Conservation (phyloP, 2,329 filamentous ascomycete species). For the Neonectria faginata region DNA sequence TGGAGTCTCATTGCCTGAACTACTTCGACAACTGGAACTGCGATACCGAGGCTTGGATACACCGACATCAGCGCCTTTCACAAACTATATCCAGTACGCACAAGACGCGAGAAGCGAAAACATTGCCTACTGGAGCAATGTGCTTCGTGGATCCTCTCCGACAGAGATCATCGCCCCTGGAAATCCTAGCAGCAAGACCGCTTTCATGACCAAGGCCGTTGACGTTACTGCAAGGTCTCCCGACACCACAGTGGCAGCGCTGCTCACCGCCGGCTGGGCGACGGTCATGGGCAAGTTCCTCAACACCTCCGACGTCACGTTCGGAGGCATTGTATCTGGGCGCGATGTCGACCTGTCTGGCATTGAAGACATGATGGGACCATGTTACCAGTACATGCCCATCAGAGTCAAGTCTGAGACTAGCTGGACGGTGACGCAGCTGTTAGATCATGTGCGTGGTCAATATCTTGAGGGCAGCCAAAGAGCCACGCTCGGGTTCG, state of each 20-base stretch:
- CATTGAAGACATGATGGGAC: slow-evolving; percentile 44
- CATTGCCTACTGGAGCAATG: slow-evolving; percentile 37
- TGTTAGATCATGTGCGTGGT: slow-evolving; percentile 39
- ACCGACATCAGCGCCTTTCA: slow-evolving; percentile 36
- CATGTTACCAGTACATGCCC: slow-evolving; percentile 48
- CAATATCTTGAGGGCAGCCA: slow-evolving; percentile 43
- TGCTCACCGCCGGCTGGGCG: slow-evolving; percentile 47
- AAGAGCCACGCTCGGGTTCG: slow-evolving; percentile 41
- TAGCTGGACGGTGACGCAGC: slow-evolving; percentile 37
- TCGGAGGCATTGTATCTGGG: slow-evolving; percentile 46
- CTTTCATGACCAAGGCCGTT: slow-evolving; percentile 44
- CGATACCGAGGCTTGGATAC: slow-evolving; percentile 50
- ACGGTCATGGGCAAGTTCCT: slow-evolving; percentile 40
- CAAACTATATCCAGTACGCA: slow-evolving; percentile 33
- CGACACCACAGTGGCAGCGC: slow-evolving; percentile 43
- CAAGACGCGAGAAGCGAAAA: slow-evolving; percentile 20
- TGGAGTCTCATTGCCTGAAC: slow-evolving; percentile 58
- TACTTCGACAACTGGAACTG: slow-evolving; percentile 55
- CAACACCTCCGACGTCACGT: slow-evolving; percentile 39
- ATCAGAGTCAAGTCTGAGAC: slow-evolving; percentile 43
- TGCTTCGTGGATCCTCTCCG: slow-evolving; percentile 34
- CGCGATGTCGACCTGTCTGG: slow-evolving; percentile 39
- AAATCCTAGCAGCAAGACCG: slow-evolving; percentile 30
- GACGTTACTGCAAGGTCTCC: slow-evolving; percentile 40
- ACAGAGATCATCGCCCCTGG: slow-evolving; percentile 39